Conservation (phyloP, 2,329 filamentous ascomycete species). For the Allantophomopsis cytisporea region DNA sequence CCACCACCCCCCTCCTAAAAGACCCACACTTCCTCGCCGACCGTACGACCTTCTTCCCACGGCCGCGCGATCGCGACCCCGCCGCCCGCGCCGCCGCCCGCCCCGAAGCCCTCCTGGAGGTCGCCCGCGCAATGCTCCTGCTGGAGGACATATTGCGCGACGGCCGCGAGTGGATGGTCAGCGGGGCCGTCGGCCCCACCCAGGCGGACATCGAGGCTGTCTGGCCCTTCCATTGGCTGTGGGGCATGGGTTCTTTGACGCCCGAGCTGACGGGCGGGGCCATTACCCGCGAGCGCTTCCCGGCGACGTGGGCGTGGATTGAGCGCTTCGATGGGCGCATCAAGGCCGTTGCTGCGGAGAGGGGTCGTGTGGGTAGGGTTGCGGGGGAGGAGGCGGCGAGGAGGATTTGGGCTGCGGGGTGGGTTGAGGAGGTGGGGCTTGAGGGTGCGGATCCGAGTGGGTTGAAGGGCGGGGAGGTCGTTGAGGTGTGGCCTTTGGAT, state of each 20-base stretch:
- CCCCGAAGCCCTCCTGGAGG: constrained; percentile 40
- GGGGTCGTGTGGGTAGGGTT: constrained; percentile 31
- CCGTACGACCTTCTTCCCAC: constrained; percentile 29
- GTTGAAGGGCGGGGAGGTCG: constrained; percentile 35
- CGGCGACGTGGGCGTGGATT: constrained; percentile 50
- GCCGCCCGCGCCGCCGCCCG: constrained; percentile 25
- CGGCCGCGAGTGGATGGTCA: constrained; percentile 50
- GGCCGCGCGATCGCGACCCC: constrained; percentile 25
- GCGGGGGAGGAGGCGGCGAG: constrained; percentile 22
- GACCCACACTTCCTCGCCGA: constrained; percentile 49
- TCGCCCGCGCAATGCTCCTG: constrained; percentile 38
- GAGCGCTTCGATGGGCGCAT: constrained; percentile 40
- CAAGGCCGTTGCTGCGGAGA: constrained; percentile 32
- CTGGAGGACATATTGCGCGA: constrained; percentile 52
- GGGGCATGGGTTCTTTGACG: constrained; percentile 38
- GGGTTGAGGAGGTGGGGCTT: constrained; percentile 34
- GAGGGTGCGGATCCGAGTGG: constrained; percentile 34
- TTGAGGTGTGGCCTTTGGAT: constrained; percentile 48
- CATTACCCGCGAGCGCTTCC: constrained; percentile 38
- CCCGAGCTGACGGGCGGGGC: constrained; percentile 17
- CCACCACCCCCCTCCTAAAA: constrained; percentile 34
- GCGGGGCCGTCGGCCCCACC: constrained; percentile 23
- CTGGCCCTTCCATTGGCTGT: constrained; percentile 56
- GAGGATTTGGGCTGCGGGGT: constrained; percentile 29
- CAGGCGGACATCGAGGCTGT: constrained; percentile 23